Percentiles rank a stretch among this genome's conserved stretches.
Evolutionary conservation across 2,329 filamentous ascomycete genomes (phyloP).

Genomic region (Aspergillus eucalypticola): DNA sequence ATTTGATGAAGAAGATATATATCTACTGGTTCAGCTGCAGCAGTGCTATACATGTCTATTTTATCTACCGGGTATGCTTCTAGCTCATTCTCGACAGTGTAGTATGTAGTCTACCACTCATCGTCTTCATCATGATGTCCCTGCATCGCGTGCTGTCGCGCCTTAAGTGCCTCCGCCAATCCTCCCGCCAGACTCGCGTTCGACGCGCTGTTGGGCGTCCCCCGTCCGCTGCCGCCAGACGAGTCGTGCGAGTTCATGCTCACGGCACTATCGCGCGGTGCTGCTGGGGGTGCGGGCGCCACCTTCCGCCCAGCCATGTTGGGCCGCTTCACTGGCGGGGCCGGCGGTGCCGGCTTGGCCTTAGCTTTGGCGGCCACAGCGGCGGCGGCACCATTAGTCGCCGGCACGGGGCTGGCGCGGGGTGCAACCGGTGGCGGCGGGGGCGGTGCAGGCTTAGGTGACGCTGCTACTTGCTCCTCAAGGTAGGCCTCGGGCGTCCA

Average conservation of each 20-base stretch:
- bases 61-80: slow-evolving; percentile 3
- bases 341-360: slow-evolving; percentile 71
- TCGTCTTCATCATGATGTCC: slow-evolving; percentile 68
- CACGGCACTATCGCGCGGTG: slow-evolving; percentile 66
- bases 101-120: slow-evolving; percentile 53
- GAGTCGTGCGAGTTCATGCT: slow-evolving; percentile 53
- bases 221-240: slow-evolving; percentile 65
- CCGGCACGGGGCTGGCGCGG: slow-evolving; percentile 62
- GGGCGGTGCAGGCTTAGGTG: slow-evolving; percentile 61
- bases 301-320: slow-evolving; percentile 69
- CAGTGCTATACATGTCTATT: background rate
- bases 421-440: slow-evolving; percentile 49
- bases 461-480: slow-evolving; percentile 65
- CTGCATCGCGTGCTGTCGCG: slow-evolving; percentile 74
- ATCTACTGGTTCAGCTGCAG: background rate
- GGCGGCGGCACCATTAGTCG: slow-evolving; percentile 50
- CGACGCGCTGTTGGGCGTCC: slow-evolving; percentile 62
- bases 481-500: slow-evolving; percentile 96
- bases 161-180: slow-evolving; percentile 74
- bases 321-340: slow-evolving; percentile 78
- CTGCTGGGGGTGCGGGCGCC: slow-evolving; percentile 63
- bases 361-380: slow-evolving; percentile 48
- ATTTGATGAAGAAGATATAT: background rate
- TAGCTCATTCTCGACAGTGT: background rate
- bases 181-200: slow-evolving; percentile 68